Evolutionary conservation across 2,329 filamentous ascomycete species (phyloP), one percentile per base, ranked within the genome.

Genomic region (Cadophora malorum): DNA sequence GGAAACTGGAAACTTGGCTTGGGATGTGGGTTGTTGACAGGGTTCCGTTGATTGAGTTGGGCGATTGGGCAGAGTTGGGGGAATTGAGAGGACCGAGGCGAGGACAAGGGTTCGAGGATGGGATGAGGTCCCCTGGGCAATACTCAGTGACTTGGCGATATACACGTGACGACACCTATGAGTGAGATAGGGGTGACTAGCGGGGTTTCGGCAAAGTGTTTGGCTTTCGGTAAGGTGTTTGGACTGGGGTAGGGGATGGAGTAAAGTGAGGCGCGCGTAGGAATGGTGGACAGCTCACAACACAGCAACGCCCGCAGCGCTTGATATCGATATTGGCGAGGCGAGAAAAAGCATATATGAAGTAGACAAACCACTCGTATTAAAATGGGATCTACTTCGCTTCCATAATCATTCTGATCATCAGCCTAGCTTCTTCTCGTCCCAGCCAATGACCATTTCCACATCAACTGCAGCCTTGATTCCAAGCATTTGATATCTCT

Each of bases 201-300:
- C 56, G 56, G 35, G n/a, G 14, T 59, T 41, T 59, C 56, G 56
- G 56, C 33, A 25, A 59, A 33, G 33, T 59, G 35, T 59, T 59
- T 45, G 21, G 35, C 10, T 23, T 45, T 49, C 45, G 45, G 19
- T 49, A 21, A 21, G n/a, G 45, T 21, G n/a, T 49, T 49, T 49
- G 45, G 10, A 21, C 45, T 21, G 45, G 45, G 45, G 12, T 49
- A 21, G 21, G n/a, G 56, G 12, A 9, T 0, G 33, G 12, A 14
- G 33, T n/a, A 53, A 10, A 63, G 31, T 53, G 47, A 63, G 47
- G 49, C 31, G 33, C 9, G 21, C 61, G 23, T 19, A 14, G n/a
- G 59, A 62, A 5, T 62, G 38, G 38, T 49, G 33, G 10, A 41
- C 25, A 50, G 19, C 50, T 21, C 41, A 31, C 10, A 4, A 47